Percentiles rank a stretch among this genome's conserved stretches.
Evolutionary conservation across 768 basidiomycete genomes (phyloP).

Genomic region (Boletales sp.): DNA sequence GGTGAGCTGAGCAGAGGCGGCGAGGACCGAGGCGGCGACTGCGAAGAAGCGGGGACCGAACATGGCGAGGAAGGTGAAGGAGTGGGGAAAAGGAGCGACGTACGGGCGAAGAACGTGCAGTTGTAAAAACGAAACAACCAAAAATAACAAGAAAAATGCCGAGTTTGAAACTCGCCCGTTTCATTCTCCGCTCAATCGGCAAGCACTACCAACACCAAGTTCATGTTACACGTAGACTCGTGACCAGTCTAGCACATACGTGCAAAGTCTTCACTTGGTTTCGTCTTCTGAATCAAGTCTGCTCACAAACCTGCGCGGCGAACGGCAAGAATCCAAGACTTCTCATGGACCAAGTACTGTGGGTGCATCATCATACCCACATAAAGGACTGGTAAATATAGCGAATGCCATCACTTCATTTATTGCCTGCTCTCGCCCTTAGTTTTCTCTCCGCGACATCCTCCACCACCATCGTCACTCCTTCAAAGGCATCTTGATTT

Average conservation of each 20-base stretch:
- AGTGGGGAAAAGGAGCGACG: constrained; percentile 26
- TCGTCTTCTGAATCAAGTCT: too few relatives aligned
- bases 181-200: constrained; percentile 28
- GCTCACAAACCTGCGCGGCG: too few relatives aligned
- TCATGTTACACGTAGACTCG: too few relatives aligned
- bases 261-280: too few relatives aligned
- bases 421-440: constrained; percentile 17
- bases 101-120: constrained; percentile 5
- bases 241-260: too few relatives aligned
- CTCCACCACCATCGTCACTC: constrained; percentile 19
- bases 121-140: constrained; percentile 4
- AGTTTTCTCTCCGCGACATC: constrained; percentile 22
- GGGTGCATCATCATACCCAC: too few relatives aligned
- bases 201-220: too few relatives aligned
- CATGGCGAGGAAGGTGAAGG: constrained; percentile 27
- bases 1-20: constrained; percentile 34
- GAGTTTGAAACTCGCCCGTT: background rate
- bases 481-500: constrained; percentile 31
- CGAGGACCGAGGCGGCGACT: constrained; percentile 36
- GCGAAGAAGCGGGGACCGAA: constrained; percentile 31
- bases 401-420: constrained; percentile 6
- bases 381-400: too few relatives aligned
- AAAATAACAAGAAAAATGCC: constrained; percentile 5
- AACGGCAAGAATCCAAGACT: too few relatives aligned
- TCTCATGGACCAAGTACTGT: too few relatives aligned